phyloP scores from a whole-genome alignment of 2,329 filamentous ascomycete genomes.

The Fusarium buharicum region DNA sequence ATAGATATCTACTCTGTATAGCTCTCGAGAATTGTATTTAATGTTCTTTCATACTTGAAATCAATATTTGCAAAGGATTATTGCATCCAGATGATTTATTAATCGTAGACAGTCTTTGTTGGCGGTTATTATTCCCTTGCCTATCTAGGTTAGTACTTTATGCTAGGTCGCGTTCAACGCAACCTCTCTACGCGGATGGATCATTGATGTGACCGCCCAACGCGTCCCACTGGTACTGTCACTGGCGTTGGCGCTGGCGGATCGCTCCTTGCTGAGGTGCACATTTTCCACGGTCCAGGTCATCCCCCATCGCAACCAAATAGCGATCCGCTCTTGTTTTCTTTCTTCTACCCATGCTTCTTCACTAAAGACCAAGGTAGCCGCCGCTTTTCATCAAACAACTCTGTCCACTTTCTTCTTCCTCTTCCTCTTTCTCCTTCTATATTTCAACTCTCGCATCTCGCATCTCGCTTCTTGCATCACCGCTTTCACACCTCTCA shows the following conservation, averaged over 20 bases:
- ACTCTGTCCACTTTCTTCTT: conserved; percentile 17
- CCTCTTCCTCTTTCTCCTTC: conserved; percentile 6
- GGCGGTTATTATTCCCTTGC: neutral
- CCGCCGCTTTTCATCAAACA: conserved; percentile 29
- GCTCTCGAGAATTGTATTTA: no score
- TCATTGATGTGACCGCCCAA: conserved; percentile 28
- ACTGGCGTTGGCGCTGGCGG: conserved; percentile 10
- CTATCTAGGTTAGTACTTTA: neutral
- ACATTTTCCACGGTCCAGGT: conserved; percentile 31
- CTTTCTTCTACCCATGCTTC: conserved; percentile 26
- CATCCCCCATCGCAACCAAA: conserved; percentile 42
- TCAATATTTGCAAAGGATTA: no score
- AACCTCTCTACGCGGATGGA: conserved; percentile 47
- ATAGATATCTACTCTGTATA: no score
- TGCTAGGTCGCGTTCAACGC: conserved; percentile 27
- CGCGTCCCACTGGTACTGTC: conserved; percentile 39
- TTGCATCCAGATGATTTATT: no score
- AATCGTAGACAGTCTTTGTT: neutral
- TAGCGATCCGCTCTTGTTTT: conserved; percentile 43
- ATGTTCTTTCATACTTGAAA: no score
- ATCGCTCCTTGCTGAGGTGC: neutral
- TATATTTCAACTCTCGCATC: conserved; percentile 8
- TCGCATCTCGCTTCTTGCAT: conserved; percentile 16
- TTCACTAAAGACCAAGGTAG: conserved; percentile 15
- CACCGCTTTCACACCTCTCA: conserved; percentile 11